Evolutionary conservation across 1,284 basidiomycete genomes (phyloP).

Genomic region (Ganoderma lingzhi): DNA sequence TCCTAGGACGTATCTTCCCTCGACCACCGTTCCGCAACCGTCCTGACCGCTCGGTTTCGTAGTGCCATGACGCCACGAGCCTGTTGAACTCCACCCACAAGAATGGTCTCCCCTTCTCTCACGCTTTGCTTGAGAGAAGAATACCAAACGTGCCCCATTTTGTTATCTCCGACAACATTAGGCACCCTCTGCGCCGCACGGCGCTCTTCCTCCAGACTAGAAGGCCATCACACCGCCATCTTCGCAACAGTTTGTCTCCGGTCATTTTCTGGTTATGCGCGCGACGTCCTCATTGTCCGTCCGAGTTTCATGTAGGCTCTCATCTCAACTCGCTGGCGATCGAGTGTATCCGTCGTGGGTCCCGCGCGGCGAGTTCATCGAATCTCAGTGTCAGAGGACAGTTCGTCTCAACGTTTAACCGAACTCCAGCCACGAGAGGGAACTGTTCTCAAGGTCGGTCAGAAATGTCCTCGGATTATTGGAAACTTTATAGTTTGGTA

Average conservation of each 20-base stretch:
- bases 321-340: constrained; percentile 2
- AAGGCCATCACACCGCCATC: constrained; percentile 23
- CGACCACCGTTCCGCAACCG: constrained; percentile 26
- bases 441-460: constrained; percentile 23
- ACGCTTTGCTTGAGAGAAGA: constrained; percentile 30
- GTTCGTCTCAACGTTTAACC: constrained; percentile 4
- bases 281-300: constrained; percentile 21
- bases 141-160: constrained; percentile 24
- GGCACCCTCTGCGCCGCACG: constrained; percentile 23
- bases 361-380: neutral
- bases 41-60: constrained; percentile 10
- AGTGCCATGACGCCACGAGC: constrained; percentile 27
- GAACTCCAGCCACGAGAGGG: constrained; percentile 15
- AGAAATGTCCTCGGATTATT: constrained; percentile 20
- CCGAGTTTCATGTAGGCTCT: constrained; percentile 6
- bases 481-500: constrained; percentile 35
- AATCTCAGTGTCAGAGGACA: neutral
- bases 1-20: constrained; percentile 29
- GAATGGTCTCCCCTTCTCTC: constrained; percentile 20
- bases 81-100: constrained; percentile 25
- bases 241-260: constrained; percentile 24
- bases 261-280: constrained; percentile 26
- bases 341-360: constrained; percentile 1
- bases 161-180: constrained; percentile 29
- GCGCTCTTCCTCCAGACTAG: constrained; percentile 28